Conservation (phyloP, 352 stramenopile genomes). For the Phytophthora ohioensis region DNA sequence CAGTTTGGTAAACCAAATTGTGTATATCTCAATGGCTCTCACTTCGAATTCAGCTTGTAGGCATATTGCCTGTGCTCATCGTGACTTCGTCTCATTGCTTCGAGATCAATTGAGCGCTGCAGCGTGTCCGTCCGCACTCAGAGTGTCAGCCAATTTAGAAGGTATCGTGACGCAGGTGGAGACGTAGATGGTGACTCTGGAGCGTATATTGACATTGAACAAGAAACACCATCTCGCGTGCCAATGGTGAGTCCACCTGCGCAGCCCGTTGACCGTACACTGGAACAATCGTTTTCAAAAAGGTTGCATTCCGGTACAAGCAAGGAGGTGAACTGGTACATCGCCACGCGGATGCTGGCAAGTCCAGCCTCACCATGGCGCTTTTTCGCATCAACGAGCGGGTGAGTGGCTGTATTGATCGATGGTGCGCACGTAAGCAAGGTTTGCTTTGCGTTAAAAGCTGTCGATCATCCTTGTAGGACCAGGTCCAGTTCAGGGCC, state of each 20-base stretch:
- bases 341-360: neutral
- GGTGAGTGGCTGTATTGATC: neutral
- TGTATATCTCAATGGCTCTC: neutral
- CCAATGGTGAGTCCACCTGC: neutral
- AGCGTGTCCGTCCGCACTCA: neutral
- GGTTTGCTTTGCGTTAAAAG: neutral
- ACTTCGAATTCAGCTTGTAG: neutral
- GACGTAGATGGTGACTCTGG: neutral
- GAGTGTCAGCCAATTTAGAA: neutral
- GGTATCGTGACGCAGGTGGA: neutral
- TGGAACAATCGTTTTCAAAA: neutral
- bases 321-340: neutral
- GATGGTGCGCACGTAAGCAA: neutral
- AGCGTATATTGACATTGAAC: conserved; percentile 1
- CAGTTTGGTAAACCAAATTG: no score
- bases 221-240: neutral
- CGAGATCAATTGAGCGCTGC: neutral
- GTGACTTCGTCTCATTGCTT: neutral
- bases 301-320: neutral
- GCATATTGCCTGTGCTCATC: neutral
- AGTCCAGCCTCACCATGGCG: neutral
- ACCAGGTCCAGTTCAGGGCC: neutral
- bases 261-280: neutral
- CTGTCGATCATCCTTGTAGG: neutral
- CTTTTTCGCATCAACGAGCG: neutral